Base-by-base conservation (phyloP, 1,139 yeast species). In the Meyerozyma smithsonii region DNA sequence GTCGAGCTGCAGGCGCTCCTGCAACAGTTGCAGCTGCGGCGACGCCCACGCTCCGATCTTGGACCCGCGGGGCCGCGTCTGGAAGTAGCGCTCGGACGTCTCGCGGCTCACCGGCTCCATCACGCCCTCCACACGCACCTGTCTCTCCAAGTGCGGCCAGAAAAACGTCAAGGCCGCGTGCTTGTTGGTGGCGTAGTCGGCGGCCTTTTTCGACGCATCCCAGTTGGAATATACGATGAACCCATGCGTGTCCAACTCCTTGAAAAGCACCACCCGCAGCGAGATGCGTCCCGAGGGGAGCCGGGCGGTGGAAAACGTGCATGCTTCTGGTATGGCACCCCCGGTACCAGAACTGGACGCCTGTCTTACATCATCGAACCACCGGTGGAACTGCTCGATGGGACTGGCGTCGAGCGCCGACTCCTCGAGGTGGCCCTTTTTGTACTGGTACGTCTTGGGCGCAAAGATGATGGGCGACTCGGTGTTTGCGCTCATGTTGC, bases 21-120 rank as follows among this genome's bases (percentile, higher is more conserved):
- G 54, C 24, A 92, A 70, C 1, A 68, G 71, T 42, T 74, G 70
- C 33, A 90, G 80, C 67, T 92, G 98, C 2, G 95, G 95, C 35
- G 95, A 83, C 0, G 97, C 85, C 96, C 97, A 90, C 0, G 98
- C 98, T 18, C 98, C 97, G 45, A 92, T 81, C 56, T 86, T 81
- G 17, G 96, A 85, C 5, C 95, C 97, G 45, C 95, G 72, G 26
- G 98, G 97, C 54, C 98, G 74, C 1, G 96, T 84, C 40, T 78
- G 74, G 62, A 79, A 92, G 62, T 92, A 92, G 40, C 82, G 71
- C 51, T 83, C 80, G 8, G 89, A 77, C 30, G 85, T 87, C 50
- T 84, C 90, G 44, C 81, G 72, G 24, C 79, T 69, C 25, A 90
- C 84, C 46, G 74, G 77, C 58, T 86, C 95, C 55, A 88, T 81